Percentiles rank a stretch among this genome's conserved stretches.
phyloP scores from a whole-genome alignment of 768 basidiomycete genomes.

The Amanita phalloides region DNA sequence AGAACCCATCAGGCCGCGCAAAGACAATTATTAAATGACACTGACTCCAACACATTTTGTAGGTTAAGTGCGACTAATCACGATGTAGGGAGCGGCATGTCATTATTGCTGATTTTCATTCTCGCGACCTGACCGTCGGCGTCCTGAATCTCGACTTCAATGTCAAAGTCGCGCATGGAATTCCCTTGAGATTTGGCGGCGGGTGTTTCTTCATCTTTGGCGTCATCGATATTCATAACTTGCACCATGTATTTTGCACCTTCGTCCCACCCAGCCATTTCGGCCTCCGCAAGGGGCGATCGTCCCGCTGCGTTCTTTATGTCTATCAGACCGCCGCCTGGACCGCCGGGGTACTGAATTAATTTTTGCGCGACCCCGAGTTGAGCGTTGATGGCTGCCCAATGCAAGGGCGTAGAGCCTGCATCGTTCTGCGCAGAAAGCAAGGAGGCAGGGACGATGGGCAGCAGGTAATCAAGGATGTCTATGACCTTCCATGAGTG shows the following conservation, averaged over 20 bases:
- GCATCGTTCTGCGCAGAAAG: conserved; percentile 55
- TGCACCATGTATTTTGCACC: conserved; percentile 76
- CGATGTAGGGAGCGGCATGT: not conserved
- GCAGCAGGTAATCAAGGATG: conserved; percentile 63
- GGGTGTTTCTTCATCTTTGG: conserved; percentile 14
- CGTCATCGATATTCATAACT: conserved; percentile 65
- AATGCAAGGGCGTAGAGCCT: conserved; percentile 81
- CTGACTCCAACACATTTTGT: too few relatives aligned
- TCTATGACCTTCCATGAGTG: conserved; percentile 34
- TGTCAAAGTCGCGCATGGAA: conserved; percentile 15
- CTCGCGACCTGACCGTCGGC: conserved; percentile 59
- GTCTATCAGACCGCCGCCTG: conserved; percentile 62
- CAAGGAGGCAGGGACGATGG: conserved; percentile 41
- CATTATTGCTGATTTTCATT: conserved; percentile 38
- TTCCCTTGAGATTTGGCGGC: conserved; percentile 6
- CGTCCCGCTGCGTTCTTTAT: conserved; percentile 63
- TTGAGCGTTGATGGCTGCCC: conserved; percentile 83
- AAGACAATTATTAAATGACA: too few relatives aligned
- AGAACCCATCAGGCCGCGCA: too few relatives aligned
- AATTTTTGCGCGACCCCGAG: conserved; percentile 50
- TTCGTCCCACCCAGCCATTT: conserved; percentile 72
- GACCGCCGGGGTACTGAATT: conserved; percentile 43
- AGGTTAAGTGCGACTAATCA: too few relatives aligned
- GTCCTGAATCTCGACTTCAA: conserved; percentile 65
- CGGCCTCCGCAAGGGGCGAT: conserved; percentile 76